Evolutionary conservation across 2,329 filamentous ascomycete species (phyloP).

Genomic region (Chaetomiaceae sp.): DNA sequence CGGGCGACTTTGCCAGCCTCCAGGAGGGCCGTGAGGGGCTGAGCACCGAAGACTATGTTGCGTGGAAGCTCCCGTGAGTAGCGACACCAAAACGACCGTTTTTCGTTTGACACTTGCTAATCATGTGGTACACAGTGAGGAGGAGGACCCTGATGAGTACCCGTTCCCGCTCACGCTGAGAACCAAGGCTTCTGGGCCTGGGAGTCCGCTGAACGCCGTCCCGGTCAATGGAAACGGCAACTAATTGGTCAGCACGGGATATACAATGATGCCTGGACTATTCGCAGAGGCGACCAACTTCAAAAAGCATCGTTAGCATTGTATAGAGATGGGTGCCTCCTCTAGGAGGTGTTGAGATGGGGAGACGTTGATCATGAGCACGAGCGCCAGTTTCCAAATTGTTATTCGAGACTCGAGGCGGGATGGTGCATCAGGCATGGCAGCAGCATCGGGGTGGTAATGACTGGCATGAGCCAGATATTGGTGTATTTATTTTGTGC

Average conservation of each 20-base stretch:
- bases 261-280: too few relatives aligned
- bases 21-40: conserved; percentile 91
- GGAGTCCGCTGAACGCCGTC: conserved; percentile 37
- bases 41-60: conserved; percentile 94
- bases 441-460: conserved; percentile 1
- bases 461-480: conserved; percentile 1
- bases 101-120: conserved; percentile 29
- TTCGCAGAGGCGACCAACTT: too few relatives aligned
- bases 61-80: conserved; percentile 98
- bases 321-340: too few relatives aligned
- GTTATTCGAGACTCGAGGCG: background rate
- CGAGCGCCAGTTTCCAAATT: background rate
- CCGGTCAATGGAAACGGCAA: conserved; percentile 36
- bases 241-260: conserved; percentile 10
- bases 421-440: background rate
- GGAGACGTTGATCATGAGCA: too few relatives aligned
- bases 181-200: conserved; percentile 41
- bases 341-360: too few relatives aligned
- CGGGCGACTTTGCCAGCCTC: conserved; percentile 91
- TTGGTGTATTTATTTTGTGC: conserved; percentile 4
- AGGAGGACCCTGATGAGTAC: conserved; percentile 80
- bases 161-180: conserved; percentile 54
- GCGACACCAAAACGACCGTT: background rate
- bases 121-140: conserved; percentile 54
- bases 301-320: too few relatives aligned